Evolutionary conservation across 1,284 basidiomycete genomes (phyloP), one percentile per base, ranked within the genome.

Genomic region (Apiotrichum mycotoxinovorans): DNA sequence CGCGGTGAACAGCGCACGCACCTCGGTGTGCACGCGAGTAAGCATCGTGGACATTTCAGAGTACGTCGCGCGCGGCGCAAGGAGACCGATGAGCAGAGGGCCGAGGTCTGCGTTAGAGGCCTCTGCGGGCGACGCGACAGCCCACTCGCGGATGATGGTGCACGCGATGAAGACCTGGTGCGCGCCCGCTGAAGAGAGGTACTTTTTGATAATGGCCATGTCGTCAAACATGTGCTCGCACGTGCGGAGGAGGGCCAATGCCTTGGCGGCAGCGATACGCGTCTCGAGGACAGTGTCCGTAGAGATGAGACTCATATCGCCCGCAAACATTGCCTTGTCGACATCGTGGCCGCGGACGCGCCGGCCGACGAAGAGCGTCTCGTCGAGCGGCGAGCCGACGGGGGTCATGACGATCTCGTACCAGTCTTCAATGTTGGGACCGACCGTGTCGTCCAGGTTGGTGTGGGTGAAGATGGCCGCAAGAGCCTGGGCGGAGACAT

Each of bases 101-200:
- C 85, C 85, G 50, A 95, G 78, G 54, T 45, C 56, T 1, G 52
- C 40, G 0, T 87, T 84, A 54, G 81, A 79, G 1, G 87, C 88
- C 4, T 80, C 72, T 18, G 84, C 86, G 22, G 64, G n/a, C 66
- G 61, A 25, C 61, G 58, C 22, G 40, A 43, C 42, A 0, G 93
- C 90, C 96, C 95, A 98, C 79, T 98, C 91, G 73, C 97, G 91
- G 1, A 93, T 79, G 63, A 98, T 83, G 35, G 91, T 84, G 5
- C 90, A 86, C 3, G 87, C 80, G 30, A 98, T 78, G 72, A 94
- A 88, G 65, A 89, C 88, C 70, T 97, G 93, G 23, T 98, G 83
- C 80, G 96, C 95, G 66, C 90, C 94, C 0, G 85, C 83, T 1
- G 95, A 96, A 41, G 85, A 83, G 63, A 97, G 79, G 62, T 93